Evolutionary conservation across 2,329 filamentous ascomycete species (phyloP).

Genomic region (Colletotrichum coccodes): DNA sequence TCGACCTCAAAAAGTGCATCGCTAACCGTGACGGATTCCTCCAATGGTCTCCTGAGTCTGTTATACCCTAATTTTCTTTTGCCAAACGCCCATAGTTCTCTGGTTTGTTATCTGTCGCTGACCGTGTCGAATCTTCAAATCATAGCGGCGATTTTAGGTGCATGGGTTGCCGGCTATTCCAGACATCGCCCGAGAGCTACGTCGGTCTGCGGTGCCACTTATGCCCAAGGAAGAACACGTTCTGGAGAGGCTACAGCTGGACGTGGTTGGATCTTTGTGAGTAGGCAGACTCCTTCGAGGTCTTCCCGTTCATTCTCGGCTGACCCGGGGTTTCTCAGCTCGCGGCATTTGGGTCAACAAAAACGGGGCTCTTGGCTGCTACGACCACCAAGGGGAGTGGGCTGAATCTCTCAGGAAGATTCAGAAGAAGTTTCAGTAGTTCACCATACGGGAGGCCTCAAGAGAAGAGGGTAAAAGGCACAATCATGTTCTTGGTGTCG

Average conservation of each 20-base stretch:
- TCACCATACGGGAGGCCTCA: rapidly evolving
- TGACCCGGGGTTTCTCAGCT: neutral
- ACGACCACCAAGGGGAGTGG: neutral
- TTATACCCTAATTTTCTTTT: neutral
- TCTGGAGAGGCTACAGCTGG: neutral
- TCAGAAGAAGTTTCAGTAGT: too few relatives aligned
- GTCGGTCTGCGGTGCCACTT: neutral
- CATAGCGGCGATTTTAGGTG: slow-evolving; percentile 1
- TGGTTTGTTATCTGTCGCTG: neutral
- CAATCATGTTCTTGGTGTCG: too few relatives aligned
- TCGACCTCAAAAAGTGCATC: slow-evolving; percentile 7
- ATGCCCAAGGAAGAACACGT: neutral
- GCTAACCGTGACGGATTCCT: neutral
- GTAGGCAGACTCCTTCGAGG: neutral
- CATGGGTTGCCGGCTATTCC: neutral
- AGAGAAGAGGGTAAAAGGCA: neutral
- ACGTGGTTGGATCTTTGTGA: neutral
- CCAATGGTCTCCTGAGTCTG: neutral
- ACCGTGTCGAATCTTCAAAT: neutral
- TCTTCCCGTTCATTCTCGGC: neutral
- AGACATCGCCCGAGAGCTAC: neutral
- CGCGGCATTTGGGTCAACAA: neutral
- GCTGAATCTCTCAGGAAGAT: neutral
- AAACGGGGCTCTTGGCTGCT: neutral
- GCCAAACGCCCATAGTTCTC: too few relatives aligned